Base-by-base conservation (phyloP, 306 rosid species). In the Cotoneaster glaucophyllus region DNA sequence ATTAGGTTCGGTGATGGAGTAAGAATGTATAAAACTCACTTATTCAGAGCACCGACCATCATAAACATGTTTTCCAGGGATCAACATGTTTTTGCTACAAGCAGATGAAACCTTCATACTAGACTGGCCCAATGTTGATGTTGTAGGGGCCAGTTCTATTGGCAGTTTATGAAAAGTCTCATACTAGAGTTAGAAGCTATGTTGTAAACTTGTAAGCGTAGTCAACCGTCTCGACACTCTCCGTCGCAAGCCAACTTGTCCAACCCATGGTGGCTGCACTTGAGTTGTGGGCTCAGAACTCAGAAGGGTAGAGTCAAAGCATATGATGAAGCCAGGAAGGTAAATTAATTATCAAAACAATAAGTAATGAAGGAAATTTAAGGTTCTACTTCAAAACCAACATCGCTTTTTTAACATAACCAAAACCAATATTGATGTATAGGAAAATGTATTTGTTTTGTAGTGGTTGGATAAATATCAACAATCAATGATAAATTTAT, bases 111-210 rank as follows among this genome's bases (percentile, higher is more conserved):
- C 13, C 18, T 67, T 83, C 71, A n/a, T 39, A 19, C 32, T 43
- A 21, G n/a, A 34, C 0, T 76, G 84, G 84, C 76, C 84, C 18
- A 50, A n/a, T 11, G 26, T 43, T 37, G 67, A 54, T 6, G 5
- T 84, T 4, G 1, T 80, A 45, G 82, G 84, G n/a, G 11, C 10
- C 14, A 43, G 12, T 22, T 84, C 80, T 13, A 3, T 80, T 25
- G 25, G 67, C 74, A 15, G 77, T 80, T 19, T 75, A 84, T 2
- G 84, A 80, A 5, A 54, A 73, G 62, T 59, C 72, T 17, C 77
- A 80, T 44, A 53, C 70, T 7, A 62, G 71, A 45, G 64, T 74
- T 10, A 79, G 73, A 48, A 69, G 53, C 45, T 74, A 13, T 15
- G 37, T 80, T 29, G 11, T 50, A 6, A 63, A n/a, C n/a, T n/a